These are phyloP conservation scores for Acacia melanoxylon DNA, from an alignment of 306 rosid species.

Conservation along the genomic window DNA sequence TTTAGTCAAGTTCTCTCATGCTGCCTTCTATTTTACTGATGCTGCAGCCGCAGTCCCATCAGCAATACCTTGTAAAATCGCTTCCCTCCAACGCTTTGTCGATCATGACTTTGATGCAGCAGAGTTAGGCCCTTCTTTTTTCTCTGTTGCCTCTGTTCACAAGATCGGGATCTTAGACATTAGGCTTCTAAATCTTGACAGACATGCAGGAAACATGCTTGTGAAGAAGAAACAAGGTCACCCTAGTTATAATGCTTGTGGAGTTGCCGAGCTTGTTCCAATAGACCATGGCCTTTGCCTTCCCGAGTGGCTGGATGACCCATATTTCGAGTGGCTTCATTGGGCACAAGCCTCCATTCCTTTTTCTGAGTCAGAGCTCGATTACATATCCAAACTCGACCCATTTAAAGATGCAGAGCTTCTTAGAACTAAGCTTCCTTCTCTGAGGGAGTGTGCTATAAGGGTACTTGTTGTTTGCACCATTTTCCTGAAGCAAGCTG, in stretches of 20 bases:
- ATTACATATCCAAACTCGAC: constrained; percentile 73
- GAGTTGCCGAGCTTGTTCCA: constrained; percentile 71
- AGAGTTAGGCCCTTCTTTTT: constrained; percentile 78
- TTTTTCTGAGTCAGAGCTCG: constrained; percentile 69
- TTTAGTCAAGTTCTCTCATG: constrained; percentile 72
- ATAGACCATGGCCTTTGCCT: constrained; percentile 95
- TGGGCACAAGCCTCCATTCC: constrained; percentile 93
- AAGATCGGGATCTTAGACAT: constrained; percentile 75
- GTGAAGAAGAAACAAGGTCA: constrained; percentile 57
- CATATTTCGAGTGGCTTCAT: constrained; percentile 95
- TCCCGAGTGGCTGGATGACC: constrained; percentile 95
- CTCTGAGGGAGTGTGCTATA: constrained; percentile 63
- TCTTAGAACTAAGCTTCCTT: constrained; percentile 62
- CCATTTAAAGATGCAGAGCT: constrained; percentile 78
- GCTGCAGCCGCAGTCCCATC: constrained; percentile 28
- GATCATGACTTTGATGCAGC: constrained; percentile 89
- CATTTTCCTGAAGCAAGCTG: constrained; percentile 71
- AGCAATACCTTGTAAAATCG: constrained; percentile 53
- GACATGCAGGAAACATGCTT: constrained; percentile 94
- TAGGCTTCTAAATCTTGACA: constrained; percentile 76
- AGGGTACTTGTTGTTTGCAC: constrained; percentile 86
- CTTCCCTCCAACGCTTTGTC: constrained; percentile 83
- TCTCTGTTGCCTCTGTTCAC: constrained; percentile 77
- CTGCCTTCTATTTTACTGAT: constrained; percentile 48
- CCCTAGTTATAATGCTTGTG: constrained; percentile 23